Conservation (phyloP, 2,329 filamentous ascomycete species). For the Fusarium phyllophilum region DNA sequence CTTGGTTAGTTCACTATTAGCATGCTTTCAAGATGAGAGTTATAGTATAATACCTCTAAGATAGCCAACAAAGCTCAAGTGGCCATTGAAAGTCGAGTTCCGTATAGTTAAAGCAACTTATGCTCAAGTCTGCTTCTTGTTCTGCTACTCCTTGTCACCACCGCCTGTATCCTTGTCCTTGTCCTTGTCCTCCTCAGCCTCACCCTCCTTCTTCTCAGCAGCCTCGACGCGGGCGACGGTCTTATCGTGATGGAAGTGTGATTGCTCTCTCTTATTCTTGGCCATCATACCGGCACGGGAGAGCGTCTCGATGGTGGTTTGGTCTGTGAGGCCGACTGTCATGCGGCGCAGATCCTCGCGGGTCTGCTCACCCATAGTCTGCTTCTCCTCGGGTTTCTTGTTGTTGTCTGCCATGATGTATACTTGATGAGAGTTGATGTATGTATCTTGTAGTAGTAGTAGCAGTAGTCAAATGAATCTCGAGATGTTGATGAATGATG, state of each 20-base stretch:
- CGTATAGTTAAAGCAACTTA: not conserved
- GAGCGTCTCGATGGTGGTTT: slow-evolving; percentile 37
- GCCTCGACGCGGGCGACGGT: not conserved
- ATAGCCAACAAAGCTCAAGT: not conserved
- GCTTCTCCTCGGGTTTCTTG: not conserved
- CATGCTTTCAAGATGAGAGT: not conserved
- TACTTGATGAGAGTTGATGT: not conserved
- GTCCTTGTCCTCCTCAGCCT: not conserved
- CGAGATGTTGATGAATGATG: not conserved
- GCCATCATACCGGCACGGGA: slow-evolving; percentile 26
- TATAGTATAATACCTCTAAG: not conserved
- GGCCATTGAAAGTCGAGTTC: not conserved
- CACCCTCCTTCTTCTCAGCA: not conserved
- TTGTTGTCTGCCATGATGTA: not conserved
- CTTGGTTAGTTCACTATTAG: not conserved
- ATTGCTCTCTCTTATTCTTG: slow-evolving; percentile 24
- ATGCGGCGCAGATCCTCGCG: slow-evolving; percentile 33
- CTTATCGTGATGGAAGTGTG: not conserved
- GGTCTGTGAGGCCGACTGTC: slow-evolving; percentile 37
- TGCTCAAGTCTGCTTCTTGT: not conserved
- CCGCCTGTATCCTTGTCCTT: not conserved
- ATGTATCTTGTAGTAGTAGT: not conserved
- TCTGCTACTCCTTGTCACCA: not conserved
- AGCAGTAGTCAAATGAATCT: not conserved
- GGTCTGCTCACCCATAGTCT: slow-evolving; percentile 10